Evolutionary conservation across 2,329 filamentous ascomycete genomes (phyloP).

Genomic region (Moelleriella libera): DNA sequence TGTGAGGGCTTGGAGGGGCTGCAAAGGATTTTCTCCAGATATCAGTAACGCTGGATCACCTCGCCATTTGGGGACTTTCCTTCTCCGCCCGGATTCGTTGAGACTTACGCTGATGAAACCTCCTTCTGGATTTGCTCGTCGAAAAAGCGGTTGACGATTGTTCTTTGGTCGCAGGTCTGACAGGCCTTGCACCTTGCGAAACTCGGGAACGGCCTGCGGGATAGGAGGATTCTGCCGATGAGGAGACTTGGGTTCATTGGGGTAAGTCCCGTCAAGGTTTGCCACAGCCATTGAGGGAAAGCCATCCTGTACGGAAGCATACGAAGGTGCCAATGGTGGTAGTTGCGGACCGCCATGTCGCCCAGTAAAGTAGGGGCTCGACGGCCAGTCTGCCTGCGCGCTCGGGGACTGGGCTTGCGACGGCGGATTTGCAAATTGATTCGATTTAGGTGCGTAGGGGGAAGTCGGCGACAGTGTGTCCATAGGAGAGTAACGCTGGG

Average conservation of each 20-base stretch:
- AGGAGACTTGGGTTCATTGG: constrained; percentile 42
- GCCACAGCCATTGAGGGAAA: constrained; percentile 62
- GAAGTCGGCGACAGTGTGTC: constrained; percentile 71
- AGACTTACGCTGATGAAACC: constrained; percentile 85
- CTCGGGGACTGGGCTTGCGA: constrained; percentile 65
- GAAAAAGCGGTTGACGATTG: constrained; percentile 77
- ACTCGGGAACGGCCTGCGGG: constrained; percentile 65
- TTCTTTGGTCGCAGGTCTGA: constrained; percentile 70
- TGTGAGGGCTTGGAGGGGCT: constrained; percentile 92
- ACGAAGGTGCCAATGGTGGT: constrained; percentile 53
- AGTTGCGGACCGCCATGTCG: constrained; percentile 47
- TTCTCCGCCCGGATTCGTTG: too few relatives aligned
- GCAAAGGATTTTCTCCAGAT: too few relatives aligned
- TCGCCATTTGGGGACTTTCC: too few relatives aligned
- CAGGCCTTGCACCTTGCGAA: constrained; percentile 60
- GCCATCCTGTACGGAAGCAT: constrained; percentile 52
- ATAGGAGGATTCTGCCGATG: constrained; percentile 35
- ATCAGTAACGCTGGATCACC: too few relatives aligned
- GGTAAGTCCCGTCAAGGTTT: constrained; percentile 53
- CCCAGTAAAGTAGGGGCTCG: constrained; percentile 42
- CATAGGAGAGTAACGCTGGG: constrained; percentile 93
- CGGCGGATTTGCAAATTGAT: constrained; percentile 37
- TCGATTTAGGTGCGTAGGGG: constrained; percentile 56
- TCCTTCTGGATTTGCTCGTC: constrained; percentile 88
- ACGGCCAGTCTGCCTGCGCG: constrained; percentile 46